These are phyloP conservation scores for Mycosarcoma maydis DNA, from an alignment of 1,284 basidiomycete genomes.

Conservation along the genomic window DNA sequence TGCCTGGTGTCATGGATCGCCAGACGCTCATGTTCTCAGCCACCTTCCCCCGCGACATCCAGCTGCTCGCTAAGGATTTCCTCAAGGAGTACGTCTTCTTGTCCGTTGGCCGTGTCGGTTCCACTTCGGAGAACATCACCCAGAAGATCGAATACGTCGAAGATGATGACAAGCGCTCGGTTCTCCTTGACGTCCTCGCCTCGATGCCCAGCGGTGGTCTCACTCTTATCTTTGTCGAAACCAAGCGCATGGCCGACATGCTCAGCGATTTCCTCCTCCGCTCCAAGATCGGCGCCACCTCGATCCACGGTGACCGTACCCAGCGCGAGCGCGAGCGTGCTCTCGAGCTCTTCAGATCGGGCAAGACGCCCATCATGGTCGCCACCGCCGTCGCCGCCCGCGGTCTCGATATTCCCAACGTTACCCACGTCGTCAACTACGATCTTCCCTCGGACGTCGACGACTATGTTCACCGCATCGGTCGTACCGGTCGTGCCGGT, in stretches of 20 bases:
- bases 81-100: conserved; percentile 87
- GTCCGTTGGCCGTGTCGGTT: conserved; percentile 96
- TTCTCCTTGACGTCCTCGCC: conserved; percentile 90
- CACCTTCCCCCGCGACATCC: conserved; percentile 98
- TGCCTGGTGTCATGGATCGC: conserved; percentile 89
- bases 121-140: conserved; percentile 98
- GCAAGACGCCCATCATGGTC: conserved; percentile 93
- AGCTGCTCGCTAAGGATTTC: conserved; percentile 95
- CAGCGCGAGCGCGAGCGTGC: conserved; percentile 97
- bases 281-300: conserved; percentile 85
- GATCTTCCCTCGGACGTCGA: conserved; percentile 99
- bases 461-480: conserved; percentile 71
- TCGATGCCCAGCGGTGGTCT: conserved; percentile 80
- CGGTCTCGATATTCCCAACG: conserved; percentile 99
- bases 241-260: conserved; percentile 98
- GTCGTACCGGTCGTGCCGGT: conserved; percentile 98
- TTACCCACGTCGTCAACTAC: conserved; percentile 98
- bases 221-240: conserved; percentile 98
- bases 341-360: conserved; percentile 92
- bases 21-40: conserved; percentile 99
- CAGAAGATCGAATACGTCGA: conserved; percentile 99
- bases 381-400: conserved; percentile 98
- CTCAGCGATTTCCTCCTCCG: conserved; percentile 93
- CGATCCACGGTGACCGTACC: conserved; percentile 97
- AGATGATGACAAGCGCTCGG: conserved; percentile 94